A percentile compares a stretch with the other conserved stretches of the same genome.
phyloP scores from a whole-genome alignment of 441 rosid species.

The Jatropha podagrica region DNA sequence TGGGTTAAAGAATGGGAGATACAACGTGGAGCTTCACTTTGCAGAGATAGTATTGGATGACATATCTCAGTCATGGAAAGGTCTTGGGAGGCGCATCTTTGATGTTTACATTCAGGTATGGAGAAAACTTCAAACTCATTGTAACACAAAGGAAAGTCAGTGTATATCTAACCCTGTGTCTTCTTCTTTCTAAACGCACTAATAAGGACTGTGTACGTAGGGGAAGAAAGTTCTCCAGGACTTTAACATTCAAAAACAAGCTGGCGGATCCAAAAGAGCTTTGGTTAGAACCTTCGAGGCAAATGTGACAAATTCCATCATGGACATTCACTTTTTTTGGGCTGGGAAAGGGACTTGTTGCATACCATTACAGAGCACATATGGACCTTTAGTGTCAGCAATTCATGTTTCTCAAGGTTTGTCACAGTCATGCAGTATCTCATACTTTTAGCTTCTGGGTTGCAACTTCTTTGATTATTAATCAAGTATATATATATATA shows the following conservation, averaged over 20 bases:
- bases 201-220: constrained; percentile 25
- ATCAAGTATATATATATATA: too few species aligned
- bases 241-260: constrained; percentile 49
- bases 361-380: constrained; percentile 52
- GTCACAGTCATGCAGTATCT: neutral
- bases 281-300: constrained; percentile 39
- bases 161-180: neutral
- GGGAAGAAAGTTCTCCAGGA: constrained; percentile 46
- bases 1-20: constrained; percentile 41
- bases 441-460: neutral
- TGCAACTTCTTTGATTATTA: neutral
- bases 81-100: constrained; percentile 48
- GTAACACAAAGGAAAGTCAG: neutral
- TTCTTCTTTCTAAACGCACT: neutral
- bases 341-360: constrained; percentile 63
- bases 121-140: neutral
- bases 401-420: constrained; percentile 49
- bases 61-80: constrained; percentile 38
- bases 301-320: constrained; percentile 48
- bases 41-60: constrained; percentile 51
- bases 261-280: constrained; percentile 52
- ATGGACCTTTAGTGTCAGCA: constrained; percentile 53
- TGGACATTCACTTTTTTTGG: constrained; percentile 55
- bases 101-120: constrained; percentile 50
- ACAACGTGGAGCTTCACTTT: constrained; percentile 45